phyloP scores from a whole-genome alignment of 176 grass and related monocot genomes.

The Paspalum notatum region DNA sequence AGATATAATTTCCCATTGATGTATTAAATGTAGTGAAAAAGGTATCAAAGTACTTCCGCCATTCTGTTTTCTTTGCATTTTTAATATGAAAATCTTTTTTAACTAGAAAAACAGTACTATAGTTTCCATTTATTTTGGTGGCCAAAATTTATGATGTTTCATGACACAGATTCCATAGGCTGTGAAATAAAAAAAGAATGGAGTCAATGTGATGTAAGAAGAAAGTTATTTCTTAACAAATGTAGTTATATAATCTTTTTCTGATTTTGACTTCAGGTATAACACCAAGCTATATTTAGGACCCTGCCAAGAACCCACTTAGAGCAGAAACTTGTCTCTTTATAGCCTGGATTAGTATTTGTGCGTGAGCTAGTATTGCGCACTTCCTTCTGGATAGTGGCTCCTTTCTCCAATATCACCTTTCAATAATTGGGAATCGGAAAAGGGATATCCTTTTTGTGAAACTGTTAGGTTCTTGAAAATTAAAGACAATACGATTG shows the following conservation, averaged over 20 bases:
- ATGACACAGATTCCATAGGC: background rate
- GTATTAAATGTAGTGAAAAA: slow-evolving; percentile 3
- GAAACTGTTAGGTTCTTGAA: background rate
- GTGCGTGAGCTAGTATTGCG: slow-evolving; percentile 9
- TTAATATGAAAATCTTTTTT: background rate
- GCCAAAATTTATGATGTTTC: background rate
- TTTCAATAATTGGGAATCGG: background rate
- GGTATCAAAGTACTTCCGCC: background rate
- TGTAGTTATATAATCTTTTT: background rate
- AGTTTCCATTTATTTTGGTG: background rate
- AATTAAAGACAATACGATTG: background rate
- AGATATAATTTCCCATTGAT: too few relatives aligned
- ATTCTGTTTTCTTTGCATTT: background rate
- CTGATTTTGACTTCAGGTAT: slow-evolving; percentile 13
- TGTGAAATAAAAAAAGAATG: background rate
- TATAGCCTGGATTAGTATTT: slow-evolving; percentile 19
- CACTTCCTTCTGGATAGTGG: slow-evolving; percentile 9
- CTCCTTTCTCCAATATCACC: background rate
- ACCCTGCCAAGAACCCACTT: slow-evolving; percentile 16
- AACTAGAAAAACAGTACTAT: background rate
- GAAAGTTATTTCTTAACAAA: slow-evolving; percentile 2
- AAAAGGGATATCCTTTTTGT: slow-evolving; percentile 15
- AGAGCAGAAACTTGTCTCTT: slow-evolving; percentile 1
- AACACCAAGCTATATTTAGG: slow-evolving; percentile 20
- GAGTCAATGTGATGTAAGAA: background rate